These are phyloP conservation scores for Notholithocarpus densiflorus DNA, from an alignment of 306 rosid species.

Conservation along the genomic window DNA sequence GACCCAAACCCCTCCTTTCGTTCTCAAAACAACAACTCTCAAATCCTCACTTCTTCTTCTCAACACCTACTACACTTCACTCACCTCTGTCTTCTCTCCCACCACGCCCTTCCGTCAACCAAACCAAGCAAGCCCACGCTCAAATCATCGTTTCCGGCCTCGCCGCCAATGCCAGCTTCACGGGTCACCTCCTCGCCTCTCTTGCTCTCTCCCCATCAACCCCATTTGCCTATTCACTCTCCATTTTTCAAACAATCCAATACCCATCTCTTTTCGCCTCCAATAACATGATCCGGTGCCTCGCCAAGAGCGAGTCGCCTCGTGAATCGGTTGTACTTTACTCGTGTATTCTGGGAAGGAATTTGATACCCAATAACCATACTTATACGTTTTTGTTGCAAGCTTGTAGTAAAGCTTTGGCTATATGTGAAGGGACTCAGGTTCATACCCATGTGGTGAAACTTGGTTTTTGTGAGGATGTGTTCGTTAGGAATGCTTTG, in stretches of 20 bases:
- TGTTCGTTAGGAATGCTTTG: constrained; percentile 63
- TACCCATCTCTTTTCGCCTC: constrained; percentile 50
- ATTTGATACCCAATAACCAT: constrained; percentile 52
- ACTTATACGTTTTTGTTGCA: constrained; percentile 70
- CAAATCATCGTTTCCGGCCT: constrained; percentile 41
- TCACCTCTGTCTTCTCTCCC: constrained; percentile 30
- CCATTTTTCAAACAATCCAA: constrained; percentile 36
- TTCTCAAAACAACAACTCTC: constrained; percentile 17
- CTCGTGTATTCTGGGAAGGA: constrained; percentile 35
- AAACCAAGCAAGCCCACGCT: constrained; percentile 66
- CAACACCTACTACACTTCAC: neutral
- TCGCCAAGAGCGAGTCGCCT: constrained; percentile 42
- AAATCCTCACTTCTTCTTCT: constrained; percentile 22
- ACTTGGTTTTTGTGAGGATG: constrained; percentile 43
- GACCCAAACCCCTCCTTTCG: neutral
- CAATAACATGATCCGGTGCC: constrained; percentile 69
- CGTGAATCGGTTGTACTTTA: constrained; percentile 35
- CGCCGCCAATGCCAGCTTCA: constrained; percentile 26
- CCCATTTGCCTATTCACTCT: constrained; percentile 33
- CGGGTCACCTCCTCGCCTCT: constrained; percentile 51
- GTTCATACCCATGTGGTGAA: constrained; percentile 54
- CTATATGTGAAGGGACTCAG: constrained; percentile 43
- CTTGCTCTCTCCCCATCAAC: constrained; percentile 34
- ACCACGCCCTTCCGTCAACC: constrained; percentile 33
- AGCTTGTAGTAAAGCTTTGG: constrained; percentile 48